Conservation (phyloP, 2,329 filamentous ascomycete genomes). For the Rhynchosporium secalis region DNA sequence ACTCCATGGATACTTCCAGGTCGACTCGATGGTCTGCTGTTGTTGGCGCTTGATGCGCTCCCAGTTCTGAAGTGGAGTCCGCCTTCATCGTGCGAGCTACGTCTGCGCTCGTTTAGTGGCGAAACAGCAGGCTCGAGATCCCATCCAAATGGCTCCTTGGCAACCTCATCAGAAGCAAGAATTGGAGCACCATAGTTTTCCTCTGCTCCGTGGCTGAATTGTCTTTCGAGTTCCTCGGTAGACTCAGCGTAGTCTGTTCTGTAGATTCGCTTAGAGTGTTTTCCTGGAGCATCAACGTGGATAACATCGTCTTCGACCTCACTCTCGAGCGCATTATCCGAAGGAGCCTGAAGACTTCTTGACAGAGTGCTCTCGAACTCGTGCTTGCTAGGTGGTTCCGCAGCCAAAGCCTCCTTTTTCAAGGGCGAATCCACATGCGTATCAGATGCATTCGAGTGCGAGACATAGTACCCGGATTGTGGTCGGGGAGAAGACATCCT, state of each 20-base stretch:
- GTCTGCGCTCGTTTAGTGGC: conserved; percentile 65
- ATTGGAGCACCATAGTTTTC: conserved; percentile 74
- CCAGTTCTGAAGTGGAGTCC: conserved; percentile 49
- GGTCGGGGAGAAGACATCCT: conserved; percentile 71
- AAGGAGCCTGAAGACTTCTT: conserved; percentile 40
- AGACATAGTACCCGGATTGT: conserved; percentile 43
- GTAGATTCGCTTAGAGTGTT: conserved; percentile 47
- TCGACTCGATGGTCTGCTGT: conserved; percentile 58
- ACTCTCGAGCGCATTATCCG: conserved; percentile 45
- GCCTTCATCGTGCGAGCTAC: conserved; percentile 57
- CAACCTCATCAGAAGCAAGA: conserved; percentile 82
- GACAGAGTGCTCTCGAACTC: conserved; percentile 42
- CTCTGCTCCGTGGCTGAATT: conserved; percentile 40
- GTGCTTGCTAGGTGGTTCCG: conserved; percentile 28
- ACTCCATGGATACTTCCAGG: conserved; percentile 62
- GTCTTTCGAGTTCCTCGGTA: conserved; percentile 48
- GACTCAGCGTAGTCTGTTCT: conserved; percentile 45
- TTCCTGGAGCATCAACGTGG: conserved; percentile 70
- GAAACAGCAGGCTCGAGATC: conserved; percentile 78
- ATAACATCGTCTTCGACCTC: conserved; percentile 62
- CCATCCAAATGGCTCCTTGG: conserved; percentile 68
- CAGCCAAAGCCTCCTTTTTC: conserved; percentile 50
- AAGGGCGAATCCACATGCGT: conserved; percentile 42
- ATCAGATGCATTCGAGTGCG: conserved; percentile 47
- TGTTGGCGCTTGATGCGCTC: conserved; percentile 48